A percentile compares a stretch with the other conserved stretches of the same genome.
phyloP scores from a whole-genome alignment of 2,329 filamentous ascomycete genomes.

The Cladophialophora psammophila region DNA sequence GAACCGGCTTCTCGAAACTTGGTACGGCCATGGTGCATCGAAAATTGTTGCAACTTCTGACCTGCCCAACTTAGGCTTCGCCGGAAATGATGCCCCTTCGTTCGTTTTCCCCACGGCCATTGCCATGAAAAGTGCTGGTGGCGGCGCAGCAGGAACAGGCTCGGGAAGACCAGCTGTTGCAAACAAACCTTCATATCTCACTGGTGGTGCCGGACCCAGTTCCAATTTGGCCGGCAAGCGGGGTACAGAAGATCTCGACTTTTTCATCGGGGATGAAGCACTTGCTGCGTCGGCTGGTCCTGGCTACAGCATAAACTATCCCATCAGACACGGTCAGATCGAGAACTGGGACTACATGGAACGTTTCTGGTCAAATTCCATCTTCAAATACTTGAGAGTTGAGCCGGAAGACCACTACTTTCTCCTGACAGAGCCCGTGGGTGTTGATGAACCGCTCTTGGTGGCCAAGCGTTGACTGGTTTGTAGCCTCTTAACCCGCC shows the following conservation, averaged over 20 bases:
- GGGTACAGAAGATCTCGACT: conserved; percentile 96
- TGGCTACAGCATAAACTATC: conserved; percentile 96
- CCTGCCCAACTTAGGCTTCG: conserved; percentile 72
- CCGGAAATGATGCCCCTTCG: conserved; percentile 97
- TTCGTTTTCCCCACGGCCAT: conserved; percentile 99
- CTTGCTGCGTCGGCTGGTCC: conserved; percentile 82
- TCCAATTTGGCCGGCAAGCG: conserved; percentile 89
- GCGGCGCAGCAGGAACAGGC: conserved; percentile 74
- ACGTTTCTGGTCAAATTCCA: conserved; percentile 99
- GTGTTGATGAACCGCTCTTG: conserved; percentile 42
- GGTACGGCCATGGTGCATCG: conserved; percentile 64
- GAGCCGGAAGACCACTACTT: conserved; percentile 99
- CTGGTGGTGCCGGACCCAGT: conserved; percentile 81
- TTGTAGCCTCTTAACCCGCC: conserved; percentile 90
- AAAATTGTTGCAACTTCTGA: conserved; percentile 28
- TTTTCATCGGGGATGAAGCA: conserved; percentile 98
- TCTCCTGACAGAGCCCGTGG: conserved; percentile 92
- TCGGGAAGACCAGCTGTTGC: conserved; percentile 88
- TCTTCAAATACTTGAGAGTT: conserved; percentile 98
- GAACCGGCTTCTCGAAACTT: conserved; percentile 98
- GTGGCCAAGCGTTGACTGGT: conserved; percentile 21
- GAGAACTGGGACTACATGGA: conserved; percentile 99
- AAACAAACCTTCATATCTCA: conserved; percentile 95
- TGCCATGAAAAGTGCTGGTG: conserved; percentile 82
- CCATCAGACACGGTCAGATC: conserved; percentile 96